Percentiles rank a stretch among this genome's conserved stretches.
Conservation (phyloP, 2,329 filamentous ascomycete genomes). For the Fusarium penzigii region DNA sequence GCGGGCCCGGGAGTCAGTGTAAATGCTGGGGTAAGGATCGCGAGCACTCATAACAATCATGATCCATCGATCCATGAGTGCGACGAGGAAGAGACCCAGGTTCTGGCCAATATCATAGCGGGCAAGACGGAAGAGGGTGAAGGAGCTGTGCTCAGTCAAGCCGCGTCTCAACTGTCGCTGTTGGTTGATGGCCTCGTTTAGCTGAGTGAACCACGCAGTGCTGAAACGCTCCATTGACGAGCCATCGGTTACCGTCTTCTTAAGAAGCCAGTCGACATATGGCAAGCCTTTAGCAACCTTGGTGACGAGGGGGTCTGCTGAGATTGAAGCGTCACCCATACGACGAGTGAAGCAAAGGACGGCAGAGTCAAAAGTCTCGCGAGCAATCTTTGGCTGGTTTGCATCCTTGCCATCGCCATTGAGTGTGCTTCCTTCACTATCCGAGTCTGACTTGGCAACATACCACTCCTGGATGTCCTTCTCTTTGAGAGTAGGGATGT, state of each 20-base stretch:
- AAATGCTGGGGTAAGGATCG: constrained; percentile 18
- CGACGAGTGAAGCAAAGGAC: constrained; percentile 8
- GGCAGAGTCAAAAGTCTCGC: constrained; percentile 6
- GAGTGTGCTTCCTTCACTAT: not conserved
- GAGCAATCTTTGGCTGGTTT: not conserved
- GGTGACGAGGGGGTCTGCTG: constrained; percentile 8
- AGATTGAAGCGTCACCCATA: constrained; percentile 3
- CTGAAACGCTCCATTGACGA: constrained; percentile 8
- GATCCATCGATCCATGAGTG: constrained; percentile 21
- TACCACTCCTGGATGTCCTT: constrained; percentile 19
- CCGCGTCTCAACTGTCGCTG: constrained; percentile 14
- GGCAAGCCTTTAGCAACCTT: constrained; percentile 15
- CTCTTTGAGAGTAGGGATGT: constrained; percentile 13
- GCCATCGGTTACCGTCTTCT: constrained; percentile 6
- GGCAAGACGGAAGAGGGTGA: constrained; percentile 17
- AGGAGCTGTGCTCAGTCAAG: constrained; percentile 16
- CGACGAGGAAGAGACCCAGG: constrained; percentile 17
- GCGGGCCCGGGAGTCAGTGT: constrained; percentile 12
- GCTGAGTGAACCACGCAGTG: constrained; percentile 20
- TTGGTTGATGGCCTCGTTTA: constrained; percentile 11
- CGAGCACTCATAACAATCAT: constrained; percentile 21
- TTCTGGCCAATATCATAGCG: constrained; percentile 19
- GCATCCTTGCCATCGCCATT: constrained; percentile 6
- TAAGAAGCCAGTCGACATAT: constrained; percentile 18
- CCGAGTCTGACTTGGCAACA: not conserved